Base-by-base conservation (phyloP, 129 eudicot species). In the Heracleum sosnowskyi region DNA sequence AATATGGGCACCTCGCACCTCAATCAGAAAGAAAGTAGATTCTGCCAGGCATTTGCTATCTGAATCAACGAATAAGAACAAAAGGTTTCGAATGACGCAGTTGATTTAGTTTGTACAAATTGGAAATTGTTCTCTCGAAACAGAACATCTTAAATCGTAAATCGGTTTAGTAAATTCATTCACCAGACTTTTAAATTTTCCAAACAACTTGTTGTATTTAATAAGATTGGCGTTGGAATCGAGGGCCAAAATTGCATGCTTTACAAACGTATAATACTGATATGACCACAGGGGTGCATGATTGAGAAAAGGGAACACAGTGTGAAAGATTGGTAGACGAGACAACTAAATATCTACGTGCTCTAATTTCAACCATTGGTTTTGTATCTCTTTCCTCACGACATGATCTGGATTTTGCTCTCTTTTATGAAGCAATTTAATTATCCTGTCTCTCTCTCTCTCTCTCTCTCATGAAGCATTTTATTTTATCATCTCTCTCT, bases 321-420 rank as follows among this genome's bases (percentile, higher is more conserved):
- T 66, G 37, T 28, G 40, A 71, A 76, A 80, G 83, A 85, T 79
- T 26, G 46, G n/a, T 34, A 69, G 42, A 33, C 20, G 72, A 75
- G 53, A 78, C 73, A 49, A 80, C 36, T n/a, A 55, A 11, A 63
- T 33, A 64, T 28, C n/a, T 81, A 86, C 86, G 92, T 88, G 92
- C 86, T 69, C 42, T 17, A 77, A n/a, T 84, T 84, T 18, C 69
- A 75, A 62, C 92, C 92, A 84, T 86, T 86, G 77, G 79, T 28
- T 74, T 84, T 82, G 86, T 84, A 75, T 79, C 92, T 86, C 78
- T 55, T 76, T 75, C 76, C 55, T 70, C 83, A 39, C 87, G 76
- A 74, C 86, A 87, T 42, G 18, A 44, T 78, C 62, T 71, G 70
- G 3, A 46, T 11, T 31, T 42, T 46, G 33, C 55, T 77, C 85